Evolutionary conservation across 148 eudicot genomes (phyloP).

Genomic region (Fagopyrum homotropicum): DNA sequence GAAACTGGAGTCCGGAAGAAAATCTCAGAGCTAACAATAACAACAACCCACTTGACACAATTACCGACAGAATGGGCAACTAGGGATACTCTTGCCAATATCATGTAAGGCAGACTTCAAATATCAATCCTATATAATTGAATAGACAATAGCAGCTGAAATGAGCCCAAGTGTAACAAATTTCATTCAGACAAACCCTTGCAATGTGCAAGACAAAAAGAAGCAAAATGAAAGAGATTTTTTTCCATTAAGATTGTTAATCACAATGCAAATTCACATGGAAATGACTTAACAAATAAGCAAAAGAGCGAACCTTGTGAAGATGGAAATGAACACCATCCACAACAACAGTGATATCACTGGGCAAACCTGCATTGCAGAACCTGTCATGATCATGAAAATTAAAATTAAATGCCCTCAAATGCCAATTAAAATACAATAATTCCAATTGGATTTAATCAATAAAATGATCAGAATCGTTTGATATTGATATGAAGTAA

Average conservation of each 20-base stretch:
- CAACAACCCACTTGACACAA: conserved; percentile 94
- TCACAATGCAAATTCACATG: not conserved
- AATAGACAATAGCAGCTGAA: not conserved
- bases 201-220: not conserved
- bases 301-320: too few relatives aligned
- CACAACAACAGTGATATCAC: conserved; percentile 57
- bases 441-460: too few relatives aligned
- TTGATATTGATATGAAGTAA: too few relatives aligned
- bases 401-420: conserved; percentile 14
- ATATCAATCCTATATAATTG: not conserved
- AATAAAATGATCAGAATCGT: too few relatives aligned
- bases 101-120: conserved; percentile 53
- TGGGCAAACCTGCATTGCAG: conserved; percentile 77
- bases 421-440: conserved; percentile 9
- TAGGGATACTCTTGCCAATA: conserved; percentile 87
- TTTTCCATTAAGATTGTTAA: not conserved
- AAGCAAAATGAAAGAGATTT: not conserved
- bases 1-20: conserved; percentile 82
- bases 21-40: conserved; percentile 77
- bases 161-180: not conserved
- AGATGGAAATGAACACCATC: conserved; percentile 37
- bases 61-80: conserved; percentile 86
- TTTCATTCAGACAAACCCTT: not conserved
- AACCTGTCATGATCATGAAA: conserved; percentile 68
- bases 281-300: conserved; percentile 6